Evolutionary conservation across 2,329 filamentous ascomycete species (phyloP).

Genomic region (Exophiala bonariae): DNA sequence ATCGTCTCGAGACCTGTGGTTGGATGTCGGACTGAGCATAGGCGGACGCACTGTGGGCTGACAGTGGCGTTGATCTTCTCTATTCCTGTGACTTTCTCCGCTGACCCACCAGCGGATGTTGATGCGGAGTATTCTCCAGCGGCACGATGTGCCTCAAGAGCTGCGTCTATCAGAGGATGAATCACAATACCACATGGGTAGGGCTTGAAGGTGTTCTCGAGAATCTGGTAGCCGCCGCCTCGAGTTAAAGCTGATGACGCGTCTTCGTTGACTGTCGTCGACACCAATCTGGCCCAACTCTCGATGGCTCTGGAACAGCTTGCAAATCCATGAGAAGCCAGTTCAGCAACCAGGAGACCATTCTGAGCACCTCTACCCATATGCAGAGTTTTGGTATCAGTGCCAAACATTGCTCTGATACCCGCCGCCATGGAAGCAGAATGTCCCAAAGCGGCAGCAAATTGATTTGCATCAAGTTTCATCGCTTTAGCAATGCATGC

Average conservation of each 20-base stretch:
- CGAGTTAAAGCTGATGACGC: constrained; percentile 25
- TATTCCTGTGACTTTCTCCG: no score
- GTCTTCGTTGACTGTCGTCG: constrained; percentile 41
- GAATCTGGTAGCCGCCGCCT: constrained; percentile 46
- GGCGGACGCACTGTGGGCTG: constrained; percentile 53
- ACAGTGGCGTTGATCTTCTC: constrained; percentile 44
- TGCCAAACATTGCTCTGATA: constrained; percentile 56
- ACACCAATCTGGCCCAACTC: constrained; percentile 53
- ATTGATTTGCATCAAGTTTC: constrained; percentile 38
- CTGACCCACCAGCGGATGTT: no score
- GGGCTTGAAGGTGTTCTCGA: constrained; percentile 57
- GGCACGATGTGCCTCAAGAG: constrained; percentile 49
- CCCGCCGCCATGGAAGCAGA: constrained; percentile 55
- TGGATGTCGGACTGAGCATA: constrained; percentile 52
- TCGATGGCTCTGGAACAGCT: constrained; percentile 49
- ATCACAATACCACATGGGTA: constrained; percentile 59
- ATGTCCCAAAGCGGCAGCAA: constrained; percentile 53
- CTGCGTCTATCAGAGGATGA: constrained; percentile 56
- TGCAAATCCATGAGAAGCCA: constrained; percentile 51
- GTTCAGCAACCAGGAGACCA: constrained; percentile 47
- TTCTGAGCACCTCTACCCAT: constrained; percentile 54
- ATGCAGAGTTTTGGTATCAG: constrained; percentile 57
- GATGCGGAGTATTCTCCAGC: no score
- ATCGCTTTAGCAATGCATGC: constrained; percentile 52
- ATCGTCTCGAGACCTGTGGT: constrained; percentile 53